These are phyloP conservation scores for Pseudogymnoascus sp. DNA, from an alignment of 2,329 filamentous ascomycete genomes.

Conservation along the genomic window DNA sequence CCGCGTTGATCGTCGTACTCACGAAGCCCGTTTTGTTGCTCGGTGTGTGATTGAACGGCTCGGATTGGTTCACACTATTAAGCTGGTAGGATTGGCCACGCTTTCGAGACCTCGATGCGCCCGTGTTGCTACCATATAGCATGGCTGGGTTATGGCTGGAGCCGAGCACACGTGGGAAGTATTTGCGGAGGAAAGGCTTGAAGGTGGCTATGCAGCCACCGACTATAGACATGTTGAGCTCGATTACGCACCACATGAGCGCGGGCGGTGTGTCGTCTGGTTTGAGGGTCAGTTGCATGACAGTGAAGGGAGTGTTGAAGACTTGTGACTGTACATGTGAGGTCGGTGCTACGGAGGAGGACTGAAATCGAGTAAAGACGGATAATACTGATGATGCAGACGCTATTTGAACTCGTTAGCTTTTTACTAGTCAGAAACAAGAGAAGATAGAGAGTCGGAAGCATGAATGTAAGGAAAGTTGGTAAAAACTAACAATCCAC, in stretches of 20 bases:
- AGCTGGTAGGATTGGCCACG: not conserved
- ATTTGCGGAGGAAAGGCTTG: slow-evolving; percentile 21
- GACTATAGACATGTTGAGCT: slow-evolving; percentile 25
- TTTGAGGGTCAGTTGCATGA: not conserved
- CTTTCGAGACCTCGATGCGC: not conserved
- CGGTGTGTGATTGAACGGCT: not conserved
- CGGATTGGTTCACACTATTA: not conserved
- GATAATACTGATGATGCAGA: slow-evolving; percentile 22
- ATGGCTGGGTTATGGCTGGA: not conserved
- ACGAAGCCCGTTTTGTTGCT: not conserved
- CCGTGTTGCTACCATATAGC: not conserved
- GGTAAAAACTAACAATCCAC: not conserved
- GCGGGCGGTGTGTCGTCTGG: slow-evolving; percentile 18
- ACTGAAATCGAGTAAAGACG: slow-evolving; percentile 18
- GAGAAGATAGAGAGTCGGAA: not conserved
- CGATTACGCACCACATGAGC: slow-evolving; percentile 23
- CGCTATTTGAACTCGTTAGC: slow-evolving; percentile 11
- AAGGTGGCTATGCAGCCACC: slow-evolving; percentile 21
- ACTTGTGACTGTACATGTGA: slow-evolving; percentile 14
- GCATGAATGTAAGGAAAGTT: slow-evolving; percentile 25
- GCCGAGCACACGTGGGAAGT: slow-evolving; percentile 18
- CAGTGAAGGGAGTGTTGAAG: not conserved
- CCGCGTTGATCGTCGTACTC: not conserved
- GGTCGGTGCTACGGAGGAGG: slow-evolving; percentile 16
- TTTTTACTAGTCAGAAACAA: not conserved